Evolutionary conservation across 2,329 filamentous ascomycete species (phyloP).

Genomic region (Xylaria sp.): DNA sequence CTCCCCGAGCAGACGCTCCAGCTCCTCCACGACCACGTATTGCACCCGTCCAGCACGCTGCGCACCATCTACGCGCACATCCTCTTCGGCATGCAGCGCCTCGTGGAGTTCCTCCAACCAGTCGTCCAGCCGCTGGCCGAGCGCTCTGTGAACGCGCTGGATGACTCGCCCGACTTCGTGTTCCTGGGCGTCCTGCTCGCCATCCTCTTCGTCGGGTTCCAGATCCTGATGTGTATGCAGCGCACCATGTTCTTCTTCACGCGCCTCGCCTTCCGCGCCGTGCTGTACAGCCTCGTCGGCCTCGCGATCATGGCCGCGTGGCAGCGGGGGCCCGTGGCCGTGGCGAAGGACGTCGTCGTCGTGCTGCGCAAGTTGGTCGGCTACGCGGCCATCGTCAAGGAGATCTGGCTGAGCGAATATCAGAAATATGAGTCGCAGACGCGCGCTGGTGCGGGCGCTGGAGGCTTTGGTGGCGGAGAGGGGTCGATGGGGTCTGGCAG

Average conservation of each 20-base stretch:
- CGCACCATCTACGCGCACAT: slow-evolving; percentile 54
- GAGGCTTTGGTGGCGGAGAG: slow-evolving; percentile 28
- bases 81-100: slow-evolving; percentile 43
- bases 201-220: slow-evolving; percentile 67
- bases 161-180: slow-evolving; percentile 56
- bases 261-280: slow-evolving; percentile 68
- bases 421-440: slow-evolving; percentile 64
- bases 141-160: slow-evolving; percentile 50
- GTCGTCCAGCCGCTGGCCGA: slow-evolving; percentile 57
- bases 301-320: slow-evolving; percentile 66
- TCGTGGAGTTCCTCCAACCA: slow-evolving; percentile 51
- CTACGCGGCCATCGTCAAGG: slow-evolving; percentile 60
- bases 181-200: slow-evolving; percentile 61
- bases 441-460: slow-evolving; percentile 41
- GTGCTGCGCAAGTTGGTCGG: slow-evolving; percentile 57
- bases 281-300: slow-evolving; percentile 71
- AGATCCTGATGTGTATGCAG: slow-evolving; percentile 76
- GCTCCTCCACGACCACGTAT: slow-evolving; percentile 59
- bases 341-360: slow-evolving; percentile 66
- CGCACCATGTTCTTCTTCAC: slow-evolving; percentile 82
- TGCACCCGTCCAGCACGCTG: slow-evolving; percentile 58
- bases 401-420: slow-evolving; percentile 68
- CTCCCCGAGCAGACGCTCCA: slow-evolving; percentile 58
- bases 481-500: slow-evolving; percentile 34
- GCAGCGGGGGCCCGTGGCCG: slow-evolving; percentile 73